A percentile compares a stretch with the other conserved stretches of the same genome.
Conservation (phyloP, 2,329 filamentous ascomycete species). For the Parastagonospora avenae region DNA sequence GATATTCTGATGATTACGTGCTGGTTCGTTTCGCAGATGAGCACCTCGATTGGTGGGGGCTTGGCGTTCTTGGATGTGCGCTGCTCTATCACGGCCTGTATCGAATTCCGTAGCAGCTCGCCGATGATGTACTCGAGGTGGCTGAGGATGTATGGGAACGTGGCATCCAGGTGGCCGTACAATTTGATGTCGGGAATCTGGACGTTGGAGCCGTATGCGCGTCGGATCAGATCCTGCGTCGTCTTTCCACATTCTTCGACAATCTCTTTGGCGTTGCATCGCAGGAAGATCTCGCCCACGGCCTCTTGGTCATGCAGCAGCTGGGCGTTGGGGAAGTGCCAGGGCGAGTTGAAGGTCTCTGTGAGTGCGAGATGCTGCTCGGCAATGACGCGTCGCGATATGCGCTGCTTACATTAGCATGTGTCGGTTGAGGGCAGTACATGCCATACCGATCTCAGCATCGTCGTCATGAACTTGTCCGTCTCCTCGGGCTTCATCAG, state of each 20-base stretch:
- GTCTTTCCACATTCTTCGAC: slow-evolving; percentile 81
- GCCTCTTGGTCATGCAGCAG: slow-evolving; percentile 72
- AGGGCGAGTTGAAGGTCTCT: slow-evolving; percentile 88
- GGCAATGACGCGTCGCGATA: slow-evolving; percentile 93
- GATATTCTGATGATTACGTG: slow-evolving; percentile 97
- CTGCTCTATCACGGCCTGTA: slow-evolving; percentile 87
- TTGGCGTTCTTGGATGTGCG: slow-evolving; percentile 54
- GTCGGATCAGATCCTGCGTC: slow-evolving; percentile 73
- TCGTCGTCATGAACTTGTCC: slow-evolving; percentile 93
- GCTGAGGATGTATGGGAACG: slow-evolving; percentile 93
- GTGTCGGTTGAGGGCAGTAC: fast-evolving
- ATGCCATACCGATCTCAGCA: slow-evolving; percentile 78
- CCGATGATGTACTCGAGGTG: slow-evolving; percentile 98
- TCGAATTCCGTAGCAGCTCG: slow-evolving; percentile 91
- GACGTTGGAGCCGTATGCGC: slow-evolving; percentile 73
- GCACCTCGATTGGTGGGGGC: slow-evolving; percentile 87
- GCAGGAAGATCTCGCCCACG: slow-evolving; percentile 93
- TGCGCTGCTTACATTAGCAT: slow-evolving; percentile 64
- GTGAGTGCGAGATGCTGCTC: slow-evolving; percentile 96
- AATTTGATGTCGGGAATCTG: slow-evolving; percentile 81
- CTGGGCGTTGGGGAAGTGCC: slow-evolving; percentile 83
- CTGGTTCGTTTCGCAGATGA: slow-evolving; percentile 91
- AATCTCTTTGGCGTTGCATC: slow-evolving; percentile 88
- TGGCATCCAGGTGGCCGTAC: slow-evolving; percentile 83
- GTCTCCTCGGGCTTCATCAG: slow-evolving; percentile 80